phyloP scores from a whole-genome alignment of 768 basidiomycete genomes.

The Strobilomyces dryophilus region DNA sequence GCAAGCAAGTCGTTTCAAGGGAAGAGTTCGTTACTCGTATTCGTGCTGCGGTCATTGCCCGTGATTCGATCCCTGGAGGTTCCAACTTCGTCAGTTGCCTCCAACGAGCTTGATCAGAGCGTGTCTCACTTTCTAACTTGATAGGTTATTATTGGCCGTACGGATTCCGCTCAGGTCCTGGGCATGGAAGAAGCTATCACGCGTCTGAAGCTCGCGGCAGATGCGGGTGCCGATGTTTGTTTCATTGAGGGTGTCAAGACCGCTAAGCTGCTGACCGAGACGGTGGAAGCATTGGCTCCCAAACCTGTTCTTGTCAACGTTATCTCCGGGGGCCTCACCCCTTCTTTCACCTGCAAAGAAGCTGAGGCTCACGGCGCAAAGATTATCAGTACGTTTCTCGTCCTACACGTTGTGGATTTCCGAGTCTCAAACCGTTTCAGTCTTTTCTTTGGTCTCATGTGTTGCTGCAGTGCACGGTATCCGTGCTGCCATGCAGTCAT shows the following conservation, averaged over 20 bases:
- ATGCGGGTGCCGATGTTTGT: constrained; percentile 74
- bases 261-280: constrained; percentile 56
- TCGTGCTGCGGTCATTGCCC: constrained; percentile 72
- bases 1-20: constrained; percentile 77
- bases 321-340: constrained; percentile 74
- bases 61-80: constrained; percentile 68
- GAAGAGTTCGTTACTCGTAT: constrained; percentile 74
- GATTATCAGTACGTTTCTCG: constrained; percentile 60
- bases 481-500: constrained; percentile 68
- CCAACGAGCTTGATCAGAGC: not conserved
- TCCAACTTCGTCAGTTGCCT: constrained; percentile 60
- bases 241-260: constrained; percentile 79
- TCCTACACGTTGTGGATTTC: not conserved
- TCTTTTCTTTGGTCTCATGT: constrained; percentile 73
- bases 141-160: constrained; percentile 70
- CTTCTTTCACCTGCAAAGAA: constrained; percentile 65
- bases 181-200: constrained; percentile 74
- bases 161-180: constrained; percentile 73
- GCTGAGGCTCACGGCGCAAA: constrained; percentile 71
- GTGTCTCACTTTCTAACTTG: not conserved
- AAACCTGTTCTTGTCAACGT: constrained; percentile 80
- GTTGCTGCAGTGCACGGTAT: constrained; percentile 77
- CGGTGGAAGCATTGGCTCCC: constrained; percentile 64
- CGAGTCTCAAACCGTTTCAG: constrained; percentile 29
- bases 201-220: constrained; percentile 65